Conservation (phyloP, 2,329 filamentous ascomycete genomes). For the Aciculosporium take region DNA sequence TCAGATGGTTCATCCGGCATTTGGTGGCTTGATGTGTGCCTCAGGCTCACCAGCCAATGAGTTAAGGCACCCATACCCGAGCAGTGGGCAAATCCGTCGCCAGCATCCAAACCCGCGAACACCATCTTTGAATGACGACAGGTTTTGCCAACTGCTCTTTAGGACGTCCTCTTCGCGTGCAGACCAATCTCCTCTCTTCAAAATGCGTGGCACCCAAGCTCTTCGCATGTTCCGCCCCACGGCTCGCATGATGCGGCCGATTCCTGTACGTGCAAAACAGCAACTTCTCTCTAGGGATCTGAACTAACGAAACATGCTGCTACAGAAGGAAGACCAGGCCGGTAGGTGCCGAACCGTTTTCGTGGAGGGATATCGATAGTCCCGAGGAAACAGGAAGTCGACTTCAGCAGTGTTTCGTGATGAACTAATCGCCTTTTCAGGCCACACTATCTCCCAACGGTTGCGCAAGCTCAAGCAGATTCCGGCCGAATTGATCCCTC, state of each 20-base stretch:
- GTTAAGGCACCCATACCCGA: slow-evolving; percentile 19
- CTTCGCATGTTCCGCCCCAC: slow-evolving; percentile 55
- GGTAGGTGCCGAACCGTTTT: slow-evolving; percentile 35
- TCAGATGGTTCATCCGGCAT: slow-evolving; percentile 26
- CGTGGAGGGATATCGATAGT: neutral
- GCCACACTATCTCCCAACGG: slow-evolving; percentile 93
- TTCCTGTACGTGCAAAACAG: slow-evolving; percentile 45
- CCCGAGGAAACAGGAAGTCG: neutral
- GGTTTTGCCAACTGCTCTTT: slow-evolving; percentile 19
- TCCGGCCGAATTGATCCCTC: slow-evolving; percentile 84
- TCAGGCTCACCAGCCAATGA: slow-evolving; percentile 24
- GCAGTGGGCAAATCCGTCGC: slow-evolving; percentile 19
- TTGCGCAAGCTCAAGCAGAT: slow-evolving; percentile 79
- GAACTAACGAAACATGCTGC: slow-evolving; percentile 14
- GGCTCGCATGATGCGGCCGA: slow-evolving; percentile 51
- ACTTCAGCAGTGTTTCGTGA: neutral
- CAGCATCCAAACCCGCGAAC: slow-evolving; percentile 17
- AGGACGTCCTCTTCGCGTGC: slow-evolving; percentile 11
- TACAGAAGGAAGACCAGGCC: slow-evolving; percentile 51
- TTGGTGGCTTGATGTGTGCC: slow-evolving; percentile 21
- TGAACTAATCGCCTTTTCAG: slow-evolving; percentile 30
- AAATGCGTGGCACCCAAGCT: slow-evolving; percentile 51
- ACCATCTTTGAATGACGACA: slow-evolving; percentile 14
- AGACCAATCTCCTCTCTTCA: slow-evolving; percentile 15
- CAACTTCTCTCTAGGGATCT: slow-evolving; percentile 5